Evolutionary conservation across 2,329 filamentous ascomycete genomes (phyloP).

Genomic region (Aplosporella prunicola): DNA sequence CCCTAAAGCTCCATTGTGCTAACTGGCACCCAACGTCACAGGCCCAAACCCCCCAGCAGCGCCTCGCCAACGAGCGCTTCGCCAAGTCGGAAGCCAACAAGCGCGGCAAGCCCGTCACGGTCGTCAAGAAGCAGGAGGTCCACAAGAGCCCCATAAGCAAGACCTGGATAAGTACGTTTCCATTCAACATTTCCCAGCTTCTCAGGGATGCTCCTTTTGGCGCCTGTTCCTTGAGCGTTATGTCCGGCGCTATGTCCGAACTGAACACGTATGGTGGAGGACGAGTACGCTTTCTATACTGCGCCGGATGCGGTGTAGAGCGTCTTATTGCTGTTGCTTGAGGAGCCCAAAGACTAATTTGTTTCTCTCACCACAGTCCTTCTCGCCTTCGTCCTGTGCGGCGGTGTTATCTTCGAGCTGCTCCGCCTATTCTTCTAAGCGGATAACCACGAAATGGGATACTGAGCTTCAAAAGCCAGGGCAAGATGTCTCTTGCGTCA

Average conservation of each 20-base stretch:
- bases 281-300: too few relatives aligned
- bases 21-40: constrained; percentile 24
- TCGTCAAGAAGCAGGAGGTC: constrained; percentile 44
- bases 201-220: background rate
- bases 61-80: constrained; percentile 71
- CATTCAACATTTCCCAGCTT: background rate
- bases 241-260: background rate
- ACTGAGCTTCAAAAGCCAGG: too few relatives aligned
- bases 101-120: constrained; percentile 54
- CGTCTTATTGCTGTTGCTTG: too few relatives aligned
- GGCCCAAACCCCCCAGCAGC: constrained; percentile 79
- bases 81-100: constrained; percentile 61
- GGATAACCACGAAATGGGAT: too few relatives aligned
- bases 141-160: constrained; percentile 46
- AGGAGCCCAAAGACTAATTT: background rate
- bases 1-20: too few relatives aligned
- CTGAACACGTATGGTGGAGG: too few relatives aligned
- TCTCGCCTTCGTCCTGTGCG: constrained; percentile 54
- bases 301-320: too few relatives aligned
- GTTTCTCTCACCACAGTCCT: constrained; percentile 35
- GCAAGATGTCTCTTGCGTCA: too few relatives aligned
- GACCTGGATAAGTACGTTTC: constrained; percentile 54
- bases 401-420: constrained; percentile 51
- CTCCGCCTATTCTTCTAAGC: constrained; percentile 37
- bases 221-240: background rate